Conservation (phyloP, 2,329 filamentous ascomycete species). For the Ambrosiella cleistominuta region DNA sequence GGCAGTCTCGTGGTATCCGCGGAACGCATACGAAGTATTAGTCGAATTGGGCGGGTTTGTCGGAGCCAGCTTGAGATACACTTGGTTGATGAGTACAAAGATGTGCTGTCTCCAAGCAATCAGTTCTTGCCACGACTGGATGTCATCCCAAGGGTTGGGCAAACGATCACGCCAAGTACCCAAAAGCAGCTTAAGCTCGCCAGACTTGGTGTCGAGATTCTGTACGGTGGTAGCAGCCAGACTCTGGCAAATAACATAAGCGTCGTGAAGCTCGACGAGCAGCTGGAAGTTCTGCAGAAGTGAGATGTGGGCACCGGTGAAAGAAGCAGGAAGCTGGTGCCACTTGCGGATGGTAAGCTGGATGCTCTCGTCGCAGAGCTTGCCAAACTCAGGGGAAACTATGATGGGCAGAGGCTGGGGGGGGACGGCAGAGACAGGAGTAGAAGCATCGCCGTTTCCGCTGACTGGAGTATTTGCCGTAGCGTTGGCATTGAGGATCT, state of each 20-base stretch:
- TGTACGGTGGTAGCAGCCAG: conserved; percentile 64
- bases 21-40: conserved; percentile 86
- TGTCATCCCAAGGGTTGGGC: conserved; percentile 98
- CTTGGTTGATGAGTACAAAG: conserved; percentile 89
- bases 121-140: conserved; percentile 96
- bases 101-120: conserved; percentile 99
- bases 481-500: conserved; percentile 28
- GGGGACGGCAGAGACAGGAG: not conserved
- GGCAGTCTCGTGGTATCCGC: conserved; percentile 94
- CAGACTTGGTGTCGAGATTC: conserved; percentile 86
- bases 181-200: conserved; percentile 83
- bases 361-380: conserved; percentile 89
- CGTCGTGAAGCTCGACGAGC: conserved; percentile 90
- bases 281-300: conserved; percentile 96
- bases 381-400: conserved; percentile 56
- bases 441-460: not conserved
- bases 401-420: conserved; percentile 9
- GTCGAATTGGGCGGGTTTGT: conserved; percentile 58
- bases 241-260: conserved; percentile 88
- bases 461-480: not conserved
- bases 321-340: conserved; percentile 87
- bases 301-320: conserved; percentile 90
- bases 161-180: conserved; percentile 90
- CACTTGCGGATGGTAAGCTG: conserved; percentile 95
- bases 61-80: conserved; percentile 73